phyloP scores from a whole-genome alignment of 345 rosid genomes.

The Reutealis trisperma region DNA sequence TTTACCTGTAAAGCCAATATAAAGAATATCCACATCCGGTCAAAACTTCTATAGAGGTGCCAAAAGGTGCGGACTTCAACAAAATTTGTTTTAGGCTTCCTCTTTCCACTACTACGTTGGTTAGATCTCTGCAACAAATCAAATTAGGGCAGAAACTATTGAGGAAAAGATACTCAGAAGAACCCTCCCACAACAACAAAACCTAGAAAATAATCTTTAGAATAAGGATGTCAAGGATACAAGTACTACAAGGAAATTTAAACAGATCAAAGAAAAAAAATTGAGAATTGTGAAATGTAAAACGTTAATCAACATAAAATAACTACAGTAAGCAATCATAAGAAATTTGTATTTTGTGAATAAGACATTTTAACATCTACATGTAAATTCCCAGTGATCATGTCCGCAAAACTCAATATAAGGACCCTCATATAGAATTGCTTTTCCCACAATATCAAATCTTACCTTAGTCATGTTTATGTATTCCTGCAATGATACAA shows the following conservation, averaged over 20 bases:
- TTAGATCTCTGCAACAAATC: constrained; percentile 51
- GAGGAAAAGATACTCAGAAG: not conserved
- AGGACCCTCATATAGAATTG: not conserved
- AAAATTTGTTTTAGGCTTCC: constrained; percentile 91
- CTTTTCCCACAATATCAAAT: not conserved
- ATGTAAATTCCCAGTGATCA: not conserved
- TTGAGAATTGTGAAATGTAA: not conserved
- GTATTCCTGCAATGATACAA: not conserved
- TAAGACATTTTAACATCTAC: not conserved
- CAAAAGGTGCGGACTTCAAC: constrained; percentile 97
- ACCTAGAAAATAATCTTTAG: not conserved
- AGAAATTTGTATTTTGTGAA: not conserved
- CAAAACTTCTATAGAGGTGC: constrained; percentile 93
- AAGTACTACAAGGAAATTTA: not conserved
- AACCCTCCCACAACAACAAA: not conserved
- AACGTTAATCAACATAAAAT: not conserved
- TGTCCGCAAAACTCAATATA: too few relatives aligned
- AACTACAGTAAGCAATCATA: not conserved
- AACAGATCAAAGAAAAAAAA: not conserved
- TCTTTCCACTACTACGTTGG: constrained; percentile 48
- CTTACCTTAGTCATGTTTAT: not conserved
- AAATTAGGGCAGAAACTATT: not conserved
- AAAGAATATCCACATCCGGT: constrained; percentile 97
- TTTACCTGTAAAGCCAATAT: constrained; percentile 81
- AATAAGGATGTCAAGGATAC: not conserved